A percentile compares a stretch with the other conserved stretches of the same genome.
Conservation (phyloP, 2,329 filamentous ascomycete genomes). For the Emmonsia crescens region DNA sequence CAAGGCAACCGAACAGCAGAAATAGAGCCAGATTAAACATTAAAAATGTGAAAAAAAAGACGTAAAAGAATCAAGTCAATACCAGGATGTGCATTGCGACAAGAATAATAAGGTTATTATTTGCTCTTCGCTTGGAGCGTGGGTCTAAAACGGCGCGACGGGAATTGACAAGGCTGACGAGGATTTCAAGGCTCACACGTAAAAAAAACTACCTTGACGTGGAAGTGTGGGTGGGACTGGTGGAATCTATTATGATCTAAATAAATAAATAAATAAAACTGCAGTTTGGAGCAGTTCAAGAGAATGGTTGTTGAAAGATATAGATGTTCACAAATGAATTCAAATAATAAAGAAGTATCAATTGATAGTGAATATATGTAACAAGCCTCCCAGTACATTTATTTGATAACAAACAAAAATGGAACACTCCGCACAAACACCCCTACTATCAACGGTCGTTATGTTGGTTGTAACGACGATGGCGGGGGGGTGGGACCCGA, state of each 20-base stretch:
- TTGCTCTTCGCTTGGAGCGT: neutral
- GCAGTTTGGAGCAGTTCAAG: neutral
- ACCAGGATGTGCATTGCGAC: slow-evolving; percentile 37
- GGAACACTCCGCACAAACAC: neutral
- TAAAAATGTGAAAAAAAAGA: neutral
- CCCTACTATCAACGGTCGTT: no score
- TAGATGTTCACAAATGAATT: neutral
- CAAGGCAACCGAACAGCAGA: neutral
- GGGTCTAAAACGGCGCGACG: neutral
- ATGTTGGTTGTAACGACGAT: no score
- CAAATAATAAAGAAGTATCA: neutral
- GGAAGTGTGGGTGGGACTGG: neutral
- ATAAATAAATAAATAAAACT: no score
- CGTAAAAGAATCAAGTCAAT: slow-evolving; percentile 13
- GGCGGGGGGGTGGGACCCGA: no score
- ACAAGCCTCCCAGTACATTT: no score
- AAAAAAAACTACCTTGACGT: neutral
- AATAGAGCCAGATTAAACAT: slow-evolving; percentile 3
- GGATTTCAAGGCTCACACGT: neutral
- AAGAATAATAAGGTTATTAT: neutral
- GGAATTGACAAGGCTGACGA: neutral
- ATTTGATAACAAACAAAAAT: neutral
- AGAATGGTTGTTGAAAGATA: neutral
- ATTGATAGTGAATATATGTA: neutral
- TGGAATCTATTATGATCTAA: neutral